A percentile compares a stretch with the other conserved stretches of the same genome.
These are phyloP conservation scores for Tetraselmis striata DNA, from an alignment of 139 green algal species.

Conservation along the genomic window DNA sequence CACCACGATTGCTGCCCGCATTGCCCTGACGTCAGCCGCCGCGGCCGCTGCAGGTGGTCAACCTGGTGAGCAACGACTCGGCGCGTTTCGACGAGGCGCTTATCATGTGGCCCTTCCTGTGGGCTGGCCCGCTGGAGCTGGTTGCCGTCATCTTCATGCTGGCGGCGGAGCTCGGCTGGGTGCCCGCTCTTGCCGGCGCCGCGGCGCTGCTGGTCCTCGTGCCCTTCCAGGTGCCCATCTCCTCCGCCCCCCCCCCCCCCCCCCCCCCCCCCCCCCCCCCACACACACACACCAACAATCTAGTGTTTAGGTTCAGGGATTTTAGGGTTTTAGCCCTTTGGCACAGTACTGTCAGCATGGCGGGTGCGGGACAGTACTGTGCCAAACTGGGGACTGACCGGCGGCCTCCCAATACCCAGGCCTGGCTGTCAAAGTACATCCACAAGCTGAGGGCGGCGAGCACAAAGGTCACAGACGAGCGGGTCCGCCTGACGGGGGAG, in stretches of 20 bases:
- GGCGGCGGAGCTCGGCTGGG: conserved; percentile 52
- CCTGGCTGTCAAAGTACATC: conserved; percentile 7
- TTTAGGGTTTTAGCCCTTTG: too few relatives aligned
- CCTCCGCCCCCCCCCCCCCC: too few relatives aligned
- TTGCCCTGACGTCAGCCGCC: too few relatives aligned
- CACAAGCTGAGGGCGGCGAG: conserved; percentile 5
- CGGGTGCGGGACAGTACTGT: too few relatives aligned
- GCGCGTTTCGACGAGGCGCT: conserved; percentile 65
- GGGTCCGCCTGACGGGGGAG: conserved; percentile 62
- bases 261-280: too few relatives aligned
- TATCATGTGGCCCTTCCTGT: conserved; percentile 61
- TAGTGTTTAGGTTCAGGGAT: too few relatives aligned
- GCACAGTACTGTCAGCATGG: too few relatives aligned
- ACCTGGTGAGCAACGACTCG: conserved; percentile 59
- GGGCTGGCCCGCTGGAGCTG: conserved; percentile 56
- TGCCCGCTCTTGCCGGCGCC: conserved; percentile 55
- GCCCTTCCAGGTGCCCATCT: conserved; percentile 55
- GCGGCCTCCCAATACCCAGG: too few relatives aligned
- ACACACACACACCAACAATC: too few relatives aligned
- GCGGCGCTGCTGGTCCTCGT: conserved; percentile 55
- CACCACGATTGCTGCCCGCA: too few relatives aligned
- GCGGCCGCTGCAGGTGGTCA: conserved; percentile 38
- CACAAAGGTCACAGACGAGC: conserved; percentile 62
- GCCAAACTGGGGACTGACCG: too few relatives aligned
- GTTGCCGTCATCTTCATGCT: conserved; percentile 64